Base-by-base conservation (phyloP, 345 rosid genomes). In the Eucalyptus albens region DNA sequence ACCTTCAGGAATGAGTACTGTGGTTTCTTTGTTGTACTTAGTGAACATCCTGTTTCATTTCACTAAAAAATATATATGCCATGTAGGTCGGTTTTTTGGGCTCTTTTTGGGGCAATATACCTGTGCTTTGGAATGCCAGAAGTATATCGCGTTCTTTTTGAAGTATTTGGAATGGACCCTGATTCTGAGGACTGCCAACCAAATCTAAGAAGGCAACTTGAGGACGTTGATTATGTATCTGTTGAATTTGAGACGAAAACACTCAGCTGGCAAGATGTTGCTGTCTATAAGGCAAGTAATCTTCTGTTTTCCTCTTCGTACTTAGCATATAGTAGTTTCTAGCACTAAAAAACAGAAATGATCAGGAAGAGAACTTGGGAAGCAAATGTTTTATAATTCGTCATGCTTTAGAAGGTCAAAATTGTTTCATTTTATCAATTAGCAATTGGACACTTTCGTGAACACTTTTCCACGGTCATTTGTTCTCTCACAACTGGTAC, bases 151-250 rank as follows among this genome's bases (percentile, higher is more conserved):
- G 94, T 96, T 56, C 98, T 98, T 86, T 98, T 98, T 87, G 98
- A 98, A 92, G 99, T 98, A 26, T 97, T 98, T 88, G 99, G 97
- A 89, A 96, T 98, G 99, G 99, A 98, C 87, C 99, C 98, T 53
- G 99, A 97, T 29, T 96, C 96, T 13, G 98, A 97, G 53, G 99
- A 97, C 11, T 97, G 98, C 92, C 98, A 97, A 65, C 99, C 99
- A 83, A 96, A 94, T 88, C 90, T 96, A 47, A 95, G 99, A 88
- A 96, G 99, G 90, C 99, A 98, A 91, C 99, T 96, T 45, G 98
- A 96, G 93, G 99, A 98, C 89, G 98, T 97, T 88, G 99, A 98
- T 93, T 95, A 94, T 92, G 99, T 98, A 82, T 97, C 98, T 90
- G 96, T 94, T 49, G 99, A 98, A 93, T 98, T 97, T 33, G 99